Evolutionary conservation across 1,284 basidiomycete genomes (phyloP), one percentile per base, ranked within the genome.

Genomic region (Boletus mariae): DNA sequence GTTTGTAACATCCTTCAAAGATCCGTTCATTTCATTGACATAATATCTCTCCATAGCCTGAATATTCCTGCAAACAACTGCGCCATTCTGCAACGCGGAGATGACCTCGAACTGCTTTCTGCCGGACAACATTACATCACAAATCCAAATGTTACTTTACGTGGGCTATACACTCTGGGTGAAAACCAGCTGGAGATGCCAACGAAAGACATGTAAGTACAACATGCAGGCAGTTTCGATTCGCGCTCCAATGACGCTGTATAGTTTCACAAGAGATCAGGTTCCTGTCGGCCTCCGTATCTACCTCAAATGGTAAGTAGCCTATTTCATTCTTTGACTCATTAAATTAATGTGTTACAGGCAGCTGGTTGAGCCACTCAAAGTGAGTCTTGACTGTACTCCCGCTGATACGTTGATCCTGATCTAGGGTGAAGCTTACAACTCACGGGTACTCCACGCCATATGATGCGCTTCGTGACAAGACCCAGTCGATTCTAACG

Each of bases 51-150:
- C 20, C 46, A 9, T 52, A 88, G 85, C 73, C 69, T 91, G 62
- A 85, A 91, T 59, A 89, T 90, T 45, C 89, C 88, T 5, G 89
- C 89, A 23, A 90, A 83, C 62, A 91, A 91, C 65, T 91, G 89
- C 61, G 89, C 88, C 20, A 87, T 91, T 54, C 74, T 91, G 44
- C 88, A 91, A 67, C 78, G 80, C 23, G 87, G 85, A n/a, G 86
- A 91, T 59, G 86, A 90, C 47, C 75, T 91, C 32, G 82, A 88
- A 61, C 75, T 90, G 5, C 75, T 91, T 15, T 76, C 84, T 45
- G 88, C 89, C 37, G 88, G 88, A 6, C 88, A 91, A 63, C 87
- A 87, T 53, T 89, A 84, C 56, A 86, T 91, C 62, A 90, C 88
- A 6, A 87, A 87, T 61, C 87, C 88, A 3, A 87, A 84, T 55